Evolutionary conservation across 2,329 filamentous ascomycete species (phyloP).

Genomic region (Paecilomyces sp.): DNA sequence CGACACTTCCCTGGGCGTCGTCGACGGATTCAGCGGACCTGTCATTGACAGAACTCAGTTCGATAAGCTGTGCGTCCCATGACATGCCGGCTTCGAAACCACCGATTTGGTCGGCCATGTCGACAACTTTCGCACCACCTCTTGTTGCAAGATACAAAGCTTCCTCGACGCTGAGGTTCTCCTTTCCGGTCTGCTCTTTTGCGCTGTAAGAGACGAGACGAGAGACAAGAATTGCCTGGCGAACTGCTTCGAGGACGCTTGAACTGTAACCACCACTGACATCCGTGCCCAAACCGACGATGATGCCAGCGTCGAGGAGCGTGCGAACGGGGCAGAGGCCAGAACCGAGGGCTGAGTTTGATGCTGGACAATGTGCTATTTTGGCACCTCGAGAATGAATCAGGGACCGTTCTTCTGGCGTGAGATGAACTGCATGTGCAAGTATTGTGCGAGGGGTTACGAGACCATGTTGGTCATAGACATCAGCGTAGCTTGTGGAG

Average conservation of each 20-base stretch:
- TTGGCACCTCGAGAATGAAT: slow-evolving; percentile 57
- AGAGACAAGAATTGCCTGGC: slow-evolving; percentile 73
- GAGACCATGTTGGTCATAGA: slow-evolving; percentile 69
- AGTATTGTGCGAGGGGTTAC: slow-evolving; percentile 69
- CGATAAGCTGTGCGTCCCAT: slow-evolving; percentile 83
- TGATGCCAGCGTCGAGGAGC: slow-evolving; percentile 66
- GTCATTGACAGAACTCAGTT: slow-evolving; percentile 40
- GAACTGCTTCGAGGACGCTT: slow-evolving; percentile 72
- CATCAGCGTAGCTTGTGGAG: slow-evolving; percentile 58
- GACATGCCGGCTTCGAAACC: slow-evolving; percentile 79
- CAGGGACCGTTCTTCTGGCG: slow-evolving; percentile 56
- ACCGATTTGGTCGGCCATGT: slow-evolving; percentile 64
- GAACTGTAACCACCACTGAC: slow-evolving; percentile 81
- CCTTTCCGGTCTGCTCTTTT: slow-evolving; percentile 36
- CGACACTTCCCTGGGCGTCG: slow-evolving; percentile 47
- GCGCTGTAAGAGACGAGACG: slow-evolving; percentile 47
- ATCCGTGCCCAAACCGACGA: slow-evolving; percentile 83
- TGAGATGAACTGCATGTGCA: slow-evolving; percentile 76
- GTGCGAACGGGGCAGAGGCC: slow-evolving; percentile 70
- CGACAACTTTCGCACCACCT: slow-evolving; percentile 79
- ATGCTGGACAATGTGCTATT: slow-evolving; percentile 79
- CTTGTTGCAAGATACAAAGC: slow-evolving; percentile 77
- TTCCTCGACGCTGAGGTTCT: slow-evolving; percentile 76
- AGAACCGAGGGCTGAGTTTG: slow-evolving; percentile 74
- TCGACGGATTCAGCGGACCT: slow-evolving; percentile 24